Evolutionary conservation across 306 rosid species (phyloP).

Genomic region (Inga laurina): DNA sequence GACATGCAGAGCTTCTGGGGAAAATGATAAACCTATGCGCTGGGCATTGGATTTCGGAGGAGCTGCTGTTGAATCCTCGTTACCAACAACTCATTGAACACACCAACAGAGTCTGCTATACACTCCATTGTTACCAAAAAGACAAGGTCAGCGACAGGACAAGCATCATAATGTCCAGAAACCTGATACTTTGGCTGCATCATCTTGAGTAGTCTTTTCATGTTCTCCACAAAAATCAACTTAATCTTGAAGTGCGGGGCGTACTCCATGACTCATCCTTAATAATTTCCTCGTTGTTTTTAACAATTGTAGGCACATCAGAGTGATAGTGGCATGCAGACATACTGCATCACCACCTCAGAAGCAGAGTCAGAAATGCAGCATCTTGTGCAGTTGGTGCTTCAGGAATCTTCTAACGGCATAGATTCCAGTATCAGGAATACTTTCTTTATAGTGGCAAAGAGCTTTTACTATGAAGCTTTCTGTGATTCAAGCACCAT

Average conservation of each 20-base stretch:
- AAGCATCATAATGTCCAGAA: not conserved
- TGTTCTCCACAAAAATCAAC: not conserved
- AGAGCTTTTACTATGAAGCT: slow-evolving; percentile 69
- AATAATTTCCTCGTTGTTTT: not conserved
- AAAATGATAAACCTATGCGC: slow-evolving; percentile 63
- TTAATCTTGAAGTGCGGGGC: not conserved
- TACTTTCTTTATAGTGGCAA: slow-evolving; percentile 65
- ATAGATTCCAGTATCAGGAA: slow-evolving; percentile 61
- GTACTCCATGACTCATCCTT: not conserved
- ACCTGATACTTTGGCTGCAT: not conserved
- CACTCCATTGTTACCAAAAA: slow-evolving; percentile 47
- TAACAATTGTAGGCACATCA: slow-evolving; percentile 41
- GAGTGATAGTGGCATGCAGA: slow-evolving; percentile 17
- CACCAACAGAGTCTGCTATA: slow-evolving; percentile 59
- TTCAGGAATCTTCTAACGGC: slow-evolving; percentile 43
- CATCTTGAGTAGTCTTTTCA: not conserved
- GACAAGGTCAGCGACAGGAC: slow-evolving; percentile 56
- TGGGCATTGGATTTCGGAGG: slow-evolving; percentile 50
- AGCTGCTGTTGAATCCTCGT: slow-evolving; percentile 47
- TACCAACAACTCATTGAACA: slow-evolving; percentile 47
- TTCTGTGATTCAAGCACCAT: slow-evolving; percentile 64
- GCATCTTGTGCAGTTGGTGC: slow-evolving; percentile 64
- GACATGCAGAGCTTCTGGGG: slow-evolving; percentile 67
- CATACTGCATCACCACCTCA: slow-evolving; percentile 2
- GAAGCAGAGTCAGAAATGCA: slow-evolving; percentile 76